Evolutionary conservation across 768 basidiomycete genomes (phyloP), one percentile per base, ranked within the genome.

Genomic region (Auriscalpium vulgare): DNA sequence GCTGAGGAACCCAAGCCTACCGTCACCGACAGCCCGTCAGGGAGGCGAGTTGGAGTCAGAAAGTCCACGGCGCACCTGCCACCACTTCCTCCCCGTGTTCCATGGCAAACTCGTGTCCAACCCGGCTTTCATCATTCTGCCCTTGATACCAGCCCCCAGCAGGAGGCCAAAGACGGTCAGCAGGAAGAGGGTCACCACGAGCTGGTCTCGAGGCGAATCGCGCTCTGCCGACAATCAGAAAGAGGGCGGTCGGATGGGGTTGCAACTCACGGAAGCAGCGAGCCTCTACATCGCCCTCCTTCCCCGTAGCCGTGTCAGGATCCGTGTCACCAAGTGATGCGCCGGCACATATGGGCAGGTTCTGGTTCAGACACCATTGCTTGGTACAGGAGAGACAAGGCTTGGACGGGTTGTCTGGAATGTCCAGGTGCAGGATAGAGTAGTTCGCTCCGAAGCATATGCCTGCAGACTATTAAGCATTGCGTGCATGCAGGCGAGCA

Each of bases 261-360:
- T 67, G 36, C 14, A 47, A 66, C 92, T 66, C 71, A 95, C 93
- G 91, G 74, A 95, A 95, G 77, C 94, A 97, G 68, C 93, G 78
- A 56, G 93, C 92, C 74, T 95, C 92, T 21, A 97, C 91, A 70
- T 95, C 92, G 45, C 94, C 94, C 70, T 95, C 94, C 67, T 89
- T 94, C 37, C 94, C 94, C 6, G 92, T 95, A 11, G 88, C 91
- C 16, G 89, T 93, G 70, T 97, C 94, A 29, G 90, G 90, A 70
- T 97, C 83, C 21, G 88, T 85, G 65, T 93, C 89, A 23, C 93
- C 94, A 52, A 95, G 72, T 50, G 81, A 78, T 48, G 91, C 91
- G 29, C 87, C 87, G 10, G 80, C 78, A 68, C 91, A 95, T 46
- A 92, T 95, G 14, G 79, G 74, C 38, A 97, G 76, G 65, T 93